A percentile compares a stretch with the other conserved stretches of the same genome.
phyloP scores from a whole-genome alignment of 345 rosid species.

The Citrus australasica region DNA sequence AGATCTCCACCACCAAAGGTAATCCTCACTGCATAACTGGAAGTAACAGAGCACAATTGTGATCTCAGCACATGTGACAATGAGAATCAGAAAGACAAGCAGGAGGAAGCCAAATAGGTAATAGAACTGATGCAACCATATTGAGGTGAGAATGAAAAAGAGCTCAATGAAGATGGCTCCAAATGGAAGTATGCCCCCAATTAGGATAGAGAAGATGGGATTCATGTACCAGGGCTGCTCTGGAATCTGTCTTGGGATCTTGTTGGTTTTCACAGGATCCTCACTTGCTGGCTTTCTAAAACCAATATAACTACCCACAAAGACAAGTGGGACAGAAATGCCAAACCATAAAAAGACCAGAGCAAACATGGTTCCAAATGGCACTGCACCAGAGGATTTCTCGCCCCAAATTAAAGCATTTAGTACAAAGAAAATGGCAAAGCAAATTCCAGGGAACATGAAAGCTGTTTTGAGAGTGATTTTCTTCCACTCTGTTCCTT shows the following conservation, averaged over 20 bases:
- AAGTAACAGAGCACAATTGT: slow-evolving; percentile 89
- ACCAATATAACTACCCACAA: slow-evolving; percentile 71
- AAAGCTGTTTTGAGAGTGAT: slow-evolving; percentile 68
- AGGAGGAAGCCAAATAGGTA: slow-evolving; percentile 92
- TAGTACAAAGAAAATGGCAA: slow-evolving; percentile 65
- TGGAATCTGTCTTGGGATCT: slow-evolving; percentile 87
- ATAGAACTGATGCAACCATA: slow-evolving; percentile 92
- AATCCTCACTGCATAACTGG: slow-evolving; percentile 94
- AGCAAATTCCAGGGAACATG: slow-evolving; percentile 67
- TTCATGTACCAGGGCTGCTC: slow-evolving; percentile 90
- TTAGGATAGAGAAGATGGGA: slow-evolving; percentile 70
- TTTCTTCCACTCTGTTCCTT: slow-evolving; percentile 88
- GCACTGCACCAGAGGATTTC: slow-evolving; percentile 91
- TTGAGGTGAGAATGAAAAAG: slow-evolving; percentile 87
- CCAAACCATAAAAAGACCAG: slow-evolving; percentile 87
- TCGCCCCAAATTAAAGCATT: slow-evolving; percentile 93
- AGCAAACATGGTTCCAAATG: slow-evolving; percentile 92
- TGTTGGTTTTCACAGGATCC: slow-evolving; percentile 85
- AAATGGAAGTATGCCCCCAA: slow-evolving; percentile 89
- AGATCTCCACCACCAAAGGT: slow-evolving; percentile 98
- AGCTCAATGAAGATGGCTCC: slow-evolving; percentile 96
- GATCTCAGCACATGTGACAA: slow-evolving; percentile 88
- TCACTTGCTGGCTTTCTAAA: slow-evolving; percentile 68
- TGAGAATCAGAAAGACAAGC: slow-evolving; percentile 70
- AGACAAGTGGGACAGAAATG: slow-evolving; percentile 83